Conservation (phyloP, 768 basidiomycete genomes). For the Pleurotus tuber-regium region DNA sequence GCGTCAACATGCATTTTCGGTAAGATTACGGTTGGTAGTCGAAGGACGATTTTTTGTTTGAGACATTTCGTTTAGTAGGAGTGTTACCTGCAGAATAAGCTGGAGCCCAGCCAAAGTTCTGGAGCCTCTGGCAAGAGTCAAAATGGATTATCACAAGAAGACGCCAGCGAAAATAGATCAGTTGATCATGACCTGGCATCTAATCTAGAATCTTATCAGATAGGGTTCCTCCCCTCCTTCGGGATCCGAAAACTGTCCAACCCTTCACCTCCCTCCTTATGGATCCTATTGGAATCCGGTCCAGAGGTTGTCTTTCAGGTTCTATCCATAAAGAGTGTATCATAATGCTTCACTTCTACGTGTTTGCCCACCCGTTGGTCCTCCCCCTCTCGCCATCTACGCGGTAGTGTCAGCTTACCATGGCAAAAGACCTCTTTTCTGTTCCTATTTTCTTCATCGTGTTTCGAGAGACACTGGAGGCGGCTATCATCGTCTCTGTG, state of each 20-base stretch:
- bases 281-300: constrained; percentile 7
- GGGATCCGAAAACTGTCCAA: not conserved
- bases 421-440: constrained; percentile 79
- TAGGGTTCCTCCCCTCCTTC: constrained; percentile 6
- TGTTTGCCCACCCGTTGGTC: constrained; percentile 11
- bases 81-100: no score
- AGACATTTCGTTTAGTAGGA: no score
- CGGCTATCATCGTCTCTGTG: constrained; percentile 88
- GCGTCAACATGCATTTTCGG: no score
- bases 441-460: constrained; percentile 96
- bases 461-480: constrained; percentile 93
- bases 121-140: no score
- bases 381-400: constrained; percentile 7
- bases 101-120: not conserved
- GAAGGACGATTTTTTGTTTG: no score
- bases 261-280: not conserved
- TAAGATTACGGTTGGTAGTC: no score
- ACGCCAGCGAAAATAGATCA: no score
- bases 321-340: constrained; percentile 6
- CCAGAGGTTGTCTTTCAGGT: constrained; percentile 1
- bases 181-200: constrained; percentile 1
- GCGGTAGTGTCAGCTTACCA: constrained; percentile 32
- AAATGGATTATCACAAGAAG: no score
- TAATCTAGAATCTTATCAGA: constrained; percentile 15
- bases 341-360: not conserved